These are phyloP conservation scores for Hemisphaericaspora nanyangensis DNA, from an alignment of 805 yeast genomes.

Conservation along the genomic window DNA sequence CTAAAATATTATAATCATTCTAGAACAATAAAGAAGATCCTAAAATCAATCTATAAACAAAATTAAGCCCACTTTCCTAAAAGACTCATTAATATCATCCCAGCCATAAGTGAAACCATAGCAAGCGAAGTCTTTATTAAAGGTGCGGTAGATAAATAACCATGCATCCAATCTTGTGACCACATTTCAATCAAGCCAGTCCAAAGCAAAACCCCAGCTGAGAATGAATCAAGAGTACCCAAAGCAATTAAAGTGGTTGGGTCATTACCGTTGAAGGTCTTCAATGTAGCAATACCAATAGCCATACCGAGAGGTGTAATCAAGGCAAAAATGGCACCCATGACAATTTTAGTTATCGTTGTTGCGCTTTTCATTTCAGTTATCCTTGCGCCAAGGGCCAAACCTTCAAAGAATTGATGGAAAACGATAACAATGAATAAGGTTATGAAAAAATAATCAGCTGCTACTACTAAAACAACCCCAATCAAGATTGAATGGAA, in stretches of 20 bases:
- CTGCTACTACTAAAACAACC: conserved; percentile 26
- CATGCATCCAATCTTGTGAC: conserved; percentile 27
- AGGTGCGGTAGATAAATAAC: conserved; percentile 16
- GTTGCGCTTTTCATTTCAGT: conserved; percentile 10
- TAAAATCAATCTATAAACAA: too few species aligned
- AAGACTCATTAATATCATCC: conserved; percentile 26
- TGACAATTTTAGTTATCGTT: conserved; percentile 11
- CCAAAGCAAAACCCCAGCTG: conserved; percentile 31
- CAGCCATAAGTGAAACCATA: conserved; percentile 16
- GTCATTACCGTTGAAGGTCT: conserved; percentile 25
- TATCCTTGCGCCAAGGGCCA: conserved; percentile 26
- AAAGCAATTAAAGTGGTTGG: conserved; percentile 26
- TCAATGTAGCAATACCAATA: conserved; percentile 25
- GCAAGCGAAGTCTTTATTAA: conserved; percentile 12
- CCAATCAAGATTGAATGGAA: conserved; percentile 30
- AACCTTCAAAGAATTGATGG: conserved; percentile 30
- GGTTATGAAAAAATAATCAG: conserved; percentile 24
- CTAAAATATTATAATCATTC: too few species aligned
- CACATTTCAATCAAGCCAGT: conserved; percentile 29
- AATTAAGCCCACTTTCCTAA: conserved; percentile 31
- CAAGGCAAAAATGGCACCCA: conserved; percentile 19
- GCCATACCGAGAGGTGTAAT: conserved; percentile 31
- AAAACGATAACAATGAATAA: conserved; percentile 28
- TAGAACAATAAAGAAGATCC: too few species aligned
- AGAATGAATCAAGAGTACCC: conserved; percentile 30